phyloP scores from a whole-genome alignment of 164 flowering plant species.

The Macadamia tetraphylla region DNA sequence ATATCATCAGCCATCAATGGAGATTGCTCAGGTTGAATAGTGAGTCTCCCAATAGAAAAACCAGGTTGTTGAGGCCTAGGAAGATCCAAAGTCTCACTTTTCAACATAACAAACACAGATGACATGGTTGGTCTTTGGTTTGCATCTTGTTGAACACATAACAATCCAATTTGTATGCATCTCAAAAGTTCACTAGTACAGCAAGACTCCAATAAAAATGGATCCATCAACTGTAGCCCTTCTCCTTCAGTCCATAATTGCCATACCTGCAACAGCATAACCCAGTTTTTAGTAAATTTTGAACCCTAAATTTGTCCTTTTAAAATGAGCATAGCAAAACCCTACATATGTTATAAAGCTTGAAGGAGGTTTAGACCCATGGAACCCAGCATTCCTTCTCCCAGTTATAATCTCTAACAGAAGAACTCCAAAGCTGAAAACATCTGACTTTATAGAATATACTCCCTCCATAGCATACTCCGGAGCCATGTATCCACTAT shows the following conservation, averaged over 20 bases:
- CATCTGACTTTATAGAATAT: slow-evolving; percentile 32
- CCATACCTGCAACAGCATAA: slow-evolving; percentile 36
- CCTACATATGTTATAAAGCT: slow-evolving; percentile 19
- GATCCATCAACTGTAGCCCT: slow-evolving; percentile 32
- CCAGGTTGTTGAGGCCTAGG: slow-evolving; percentile 21
- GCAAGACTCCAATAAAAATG: slow-evolving; percentile 8
- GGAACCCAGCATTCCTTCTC: slow-evolving; percentile 20
- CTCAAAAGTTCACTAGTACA: slow-evolving; percentile 20
- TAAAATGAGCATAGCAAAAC: neutral
- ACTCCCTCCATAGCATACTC: slow-evolving; percentile 34
- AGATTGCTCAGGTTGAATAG: neutral
- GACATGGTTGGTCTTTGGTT: slow-evolving; percentile 42
- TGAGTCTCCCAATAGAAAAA: slow-evolving; percentile 9
- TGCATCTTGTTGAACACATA: slow-evolving; percentile 48
- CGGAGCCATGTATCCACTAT: slow-evolving; percentile 35
- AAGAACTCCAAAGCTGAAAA: slow-evolving; percentile 34
- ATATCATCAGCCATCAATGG: neutral
- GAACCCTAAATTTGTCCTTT: neutral
- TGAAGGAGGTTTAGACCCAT: slow-evolving; percentile 8
- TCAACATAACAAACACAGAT: slow-evolving; percentile 26
- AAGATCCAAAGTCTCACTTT: slow-evolving; percentile 11
- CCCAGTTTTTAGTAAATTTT: neutral
- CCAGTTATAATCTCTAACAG: slow-evolving; percentile 33
- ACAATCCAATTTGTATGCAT: slow-evolving; percentile 44
- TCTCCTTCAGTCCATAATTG: slow-evolving; percentile 30